Conservation (phyloP, 2,329 filamentous ascomycete genomes). For the Aspergillus neotritici region DNA sequence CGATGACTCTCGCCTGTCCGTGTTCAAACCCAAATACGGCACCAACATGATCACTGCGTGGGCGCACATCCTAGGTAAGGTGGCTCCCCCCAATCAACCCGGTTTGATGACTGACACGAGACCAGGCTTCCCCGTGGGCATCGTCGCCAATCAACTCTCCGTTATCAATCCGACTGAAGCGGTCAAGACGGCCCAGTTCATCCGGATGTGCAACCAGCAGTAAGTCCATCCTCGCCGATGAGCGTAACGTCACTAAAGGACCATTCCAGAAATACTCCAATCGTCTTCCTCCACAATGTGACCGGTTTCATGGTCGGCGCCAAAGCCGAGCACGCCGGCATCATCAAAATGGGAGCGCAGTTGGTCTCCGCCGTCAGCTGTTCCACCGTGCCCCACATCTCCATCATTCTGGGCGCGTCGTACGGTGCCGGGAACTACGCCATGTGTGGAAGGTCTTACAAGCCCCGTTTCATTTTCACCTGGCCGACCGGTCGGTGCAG, state of each 20-base stretch:
- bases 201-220: conserved; percentile 42
- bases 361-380: conserved; percentile 43
- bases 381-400: conserved; percentile 43
- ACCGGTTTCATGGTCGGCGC: conserved; percentile 47
- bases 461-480: conserved; percentile 41
- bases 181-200: conserved; percentile 40
- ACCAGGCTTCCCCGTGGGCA: conserved; percentile 33
- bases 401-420: conserved; percentile 41
- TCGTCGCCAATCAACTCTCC: conserved; percentile 39
- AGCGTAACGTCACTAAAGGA: neutral
- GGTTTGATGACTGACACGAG: neutral
- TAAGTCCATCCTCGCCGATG: conserved; percentile 14
- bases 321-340: conserved; percentile 41
- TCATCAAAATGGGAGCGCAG: conserved; percentile 44
- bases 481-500: conserved; percentile 39
- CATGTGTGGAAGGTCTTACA: conserved; percentile 42
- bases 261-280: conserved; percentile 29
- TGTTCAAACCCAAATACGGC: conserved; percentile 41
- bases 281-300: conserved; percentile 45
- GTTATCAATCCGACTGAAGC: conserved; percentile 41
- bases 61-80: conserved; percentile 35
- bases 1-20: conserved; percentile 36
- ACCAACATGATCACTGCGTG: conserved; percentile 34
- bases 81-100: neutral
- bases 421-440: conserved; percentile 46